Base-by-base conservation (phyloP, 1,284 basidiomycete species). In the Puccinia brachypodii region DNA sequence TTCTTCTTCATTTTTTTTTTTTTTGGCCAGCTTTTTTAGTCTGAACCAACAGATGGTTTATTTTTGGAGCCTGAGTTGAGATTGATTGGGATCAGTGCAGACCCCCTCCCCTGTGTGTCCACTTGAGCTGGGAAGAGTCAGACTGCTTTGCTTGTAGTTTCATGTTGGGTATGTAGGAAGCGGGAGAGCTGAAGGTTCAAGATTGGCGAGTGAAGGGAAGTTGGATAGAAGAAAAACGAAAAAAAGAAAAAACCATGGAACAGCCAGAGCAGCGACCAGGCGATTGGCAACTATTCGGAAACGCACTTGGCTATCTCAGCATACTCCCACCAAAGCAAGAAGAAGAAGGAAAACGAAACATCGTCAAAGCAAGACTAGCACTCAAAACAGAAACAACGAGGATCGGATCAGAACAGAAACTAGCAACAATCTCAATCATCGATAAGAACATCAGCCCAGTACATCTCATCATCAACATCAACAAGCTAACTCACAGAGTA, bases 401-500 rank as follows among this genome's bases (percentile, higher is more conserved):
- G 8, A 72, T 72, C 44, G 69, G 69, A 3, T 72, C 69, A 72
- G 47, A 25, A 36, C 0, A n/a, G 11, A 4, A 72, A 16, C 50
- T 53, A 31, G 14, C 69, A 3, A 53, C 69, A 3, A 72, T 72
- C 44, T 72, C 44, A 25, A 19, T 72, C 6, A 13, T 50, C 9
- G 44, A 72, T n/a, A 42, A n/a, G 11, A 16, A 14, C 8, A 38
- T 72, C 9, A 8, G 50, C 1, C 31, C 44, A 16, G 19, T 53
- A 42, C 69, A 72, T n/a, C 69, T 72, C 2, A 53, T 72, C 44
- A 50, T 72, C 69, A 50, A 50, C 69, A 72, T 72, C 16, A 3
- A 47, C 14, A 50, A 19, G 1, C 8, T 25, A 40, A 22, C 28
- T 16, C 44, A 53, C 33, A 31, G 69, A 16, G 69, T 72, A 28